Conservation (phyloP, 106 monocot genomes). For the Xerophyta viscosa region DNA sequence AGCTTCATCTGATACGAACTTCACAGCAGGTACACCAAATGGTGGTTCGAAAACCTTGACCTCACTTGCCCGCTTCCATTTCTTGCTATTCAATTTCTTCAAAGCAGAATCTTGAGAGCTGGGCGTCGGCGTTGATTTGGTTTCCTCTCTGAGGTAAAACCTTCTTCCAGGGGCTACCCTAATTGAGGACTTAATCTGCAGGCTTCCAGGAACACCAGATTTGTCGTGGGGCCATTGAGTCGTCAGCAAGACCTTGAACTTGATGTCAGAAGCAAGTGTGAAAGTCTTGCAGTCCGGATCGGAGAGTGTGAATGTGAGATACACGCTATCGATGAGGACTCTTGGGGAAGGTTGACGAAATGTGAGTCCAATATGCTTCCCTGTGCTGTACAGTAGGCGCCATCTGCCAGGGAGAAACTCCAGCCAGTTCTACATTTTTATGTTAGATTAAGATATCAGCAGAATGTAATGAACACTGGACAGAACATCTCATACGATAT, state of each 20-base stretch:
- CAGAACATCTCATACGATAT: neutral
- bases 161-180: slow-evolving; percentile 46
- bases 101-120: slow-evolving; percentile 20
- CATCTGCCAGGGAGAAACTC: slow-evolving; percentile 73
- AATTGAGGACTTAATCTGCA: slow-evolving; percentile 25
- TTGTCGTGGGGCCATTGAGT: slow-evolving; percentile 86
- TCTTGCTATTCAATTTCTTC: slow-evolving; percentile 22
- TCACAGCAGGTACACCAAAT: slow-evolving; percentile 53
- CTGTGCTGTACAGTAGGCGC: slow-evolving; percentile 88
- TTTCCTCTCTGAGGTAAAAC: slow-evolving; percentile 45
- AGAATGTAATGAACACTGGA: neutral
- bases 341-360: slow-evolving; percentile 63
- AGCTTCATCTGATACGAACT: slow-evolving; percentile 34
- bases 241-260: slow-evolving; percentile 63
- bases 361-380: slow-evolving; percentile 82
- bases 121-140: neutral
- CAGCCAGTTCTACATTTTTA: slow-evolving; percentile 53
- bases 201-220: slow-evolving; percentile 41
- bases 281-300: slow-evolving; percentile 14
- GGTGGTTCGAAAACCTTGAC: slow-evolving; percentile 37
- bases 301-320: slow-evolving; percentile 42
- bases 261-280: slow-evolving; percentile 39
- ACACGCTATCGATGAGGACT: slow-evolving; percentile 48
- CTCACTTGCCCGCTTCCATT: slow-evolving; percentile 30
- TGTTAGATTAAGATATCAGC: too few species aligned